phyloP scores from a whole-genome alignment of 2,329 filamentous ascomycete genomes.

The Chaetomium olivaceum region DNA sequence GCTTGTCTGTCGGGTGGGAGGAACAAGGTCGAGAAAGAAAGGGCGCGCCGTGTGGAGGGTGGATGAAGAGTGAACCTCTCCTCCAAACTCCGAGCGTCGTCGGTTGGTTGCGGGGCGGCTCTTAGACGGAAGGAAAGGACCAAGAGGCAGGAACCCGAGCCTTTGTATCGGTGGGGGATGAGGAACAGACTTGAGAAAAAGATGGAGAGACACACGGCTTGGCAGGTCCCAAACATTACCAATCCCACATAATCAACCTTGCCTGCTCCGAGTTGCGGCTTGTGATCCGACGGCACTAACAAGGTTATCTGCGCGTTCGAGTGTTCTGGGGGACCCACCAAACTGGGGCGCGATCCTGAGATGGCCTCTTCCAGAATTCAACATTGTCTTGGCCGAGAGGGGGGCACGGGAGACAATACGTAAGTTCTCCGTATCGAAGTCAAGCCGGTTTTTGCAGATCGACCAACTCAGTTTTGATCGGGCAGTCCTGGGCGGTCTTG shows the following conservation, averaged over 20 bases:
- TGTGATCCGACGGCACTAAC: slow-evolving; percentile 18
- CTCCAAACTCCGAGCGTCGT: slow-evolving; percentile 12
- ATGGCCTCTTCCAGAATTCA: slow-evolving; percentile 4
- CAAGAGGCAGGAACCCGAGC: neutral
- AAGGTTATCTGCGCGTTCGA: slow-evolving; percentile 5
- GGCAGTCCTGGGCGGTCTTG: neutral
- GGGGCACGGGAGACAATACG: neutral
- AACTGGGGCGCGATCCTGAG: slow-evolving; percentile 8
- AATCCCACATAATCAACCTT: slow-evolving; percentile 11
- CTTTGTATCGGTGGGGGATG: neutral
- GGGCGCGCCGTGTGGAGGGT: neutral
- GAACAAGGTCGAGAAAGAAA: neutral
- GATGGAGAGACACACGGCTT: slow-evolving; percentile 6
- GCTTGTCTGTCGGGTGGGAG: neutral
- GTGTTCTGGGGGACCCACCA: slow-evolving; percentile 15
- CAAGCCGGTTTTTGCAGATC: neutral
- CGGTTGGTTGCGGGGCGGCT: neutral
- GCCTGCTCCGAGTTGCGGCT: slow-evolving; percentile 15
- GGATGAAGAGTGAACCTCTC: slow-evolving; percentile 16
- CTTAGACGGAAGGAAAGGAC: neutral
- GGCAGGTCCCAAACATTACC: slow-evolving; percentile 20
- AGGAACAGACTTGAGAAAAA: slow-evolving; percentile 5
- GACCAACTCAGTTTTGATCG: neutral
- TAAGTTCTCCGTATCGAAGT: neutral
- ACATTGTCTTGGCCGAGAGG: neutral